Percentiles rank a stretch among this genome's conserved stretches.
Conservation (phyloP, 2,329 filamentous ascomycete species). For the Aureobasidium sp. region DNA sequence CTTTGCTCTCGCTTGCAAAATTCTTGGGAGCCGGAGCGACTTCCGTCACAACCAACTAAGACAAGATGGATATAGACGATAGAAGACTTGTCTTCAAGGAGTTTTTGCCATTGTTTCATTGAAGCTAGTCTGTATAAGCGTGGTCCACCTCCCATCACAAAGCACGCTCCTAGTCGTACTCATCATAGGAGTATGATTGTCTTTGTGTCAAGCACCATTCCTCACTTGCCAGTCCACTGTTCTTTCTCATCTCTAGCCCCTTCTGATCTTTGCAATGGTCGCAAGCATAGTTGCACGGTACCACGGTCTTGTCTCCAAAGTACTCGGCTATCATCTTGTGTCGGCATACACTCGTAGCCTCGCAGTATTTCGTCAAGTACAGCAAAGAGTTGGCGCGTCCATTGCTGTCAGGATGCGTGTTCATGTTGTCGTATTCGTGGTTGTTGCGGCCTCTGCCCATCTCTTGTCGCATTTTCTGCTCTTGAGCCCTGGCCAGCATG, state of each 20-base stretch:
- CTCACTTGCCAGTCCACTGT: constrained; percentile 36
- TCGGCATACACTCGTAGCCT: constrained; percentile 63
- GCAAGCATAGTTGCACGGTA: constrained; percentile 38
- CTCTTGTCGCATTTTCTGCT: constrained; percentile 21
- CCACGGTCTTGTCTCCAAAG: constrained; percentile 55
- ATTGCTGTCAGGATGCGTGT: constrained; percentile 31
- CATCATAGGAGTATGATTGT: constrained; percentile 30
- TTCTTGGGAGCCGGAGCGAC: not conserved
- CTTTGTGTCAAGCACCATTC: constrained; percentile 42
- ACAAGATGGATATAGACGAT: too few species aligned
- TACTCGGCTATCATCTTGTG: constrained; percentile 69
- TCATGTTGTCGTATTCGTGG: constrained; percentile 34
- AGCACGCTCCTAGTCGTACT: constrained; percentile 21
- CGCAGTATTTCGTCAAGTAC: constrained; percentile 70
- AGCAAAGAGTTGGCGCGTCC: constrained; percentile 37
- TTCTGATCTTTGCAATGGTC: constrained; percentile 40
- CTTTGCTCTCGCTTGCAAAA: constrained; percentile 2
- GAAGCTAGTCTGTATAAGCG: too few species aligned
- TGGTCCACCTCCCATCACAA: not conserved
- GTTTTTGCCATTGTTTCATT: not conserved
- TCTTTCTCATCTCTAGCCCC: constrained; percentile 34
- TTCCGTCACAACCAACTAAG: not conserved
- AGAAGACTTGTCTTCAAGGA: not conserved
- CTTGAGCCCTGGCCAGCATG: constrained; percentile 39
- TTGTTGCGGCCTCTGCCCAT: constrained; percentile 20